Percentiles rank a stretch among this genome's conserved stretches.
Evolutionary conservation across 208 protist species (phyloP).

Genomic region (Naegleria fowleri): DNA sequence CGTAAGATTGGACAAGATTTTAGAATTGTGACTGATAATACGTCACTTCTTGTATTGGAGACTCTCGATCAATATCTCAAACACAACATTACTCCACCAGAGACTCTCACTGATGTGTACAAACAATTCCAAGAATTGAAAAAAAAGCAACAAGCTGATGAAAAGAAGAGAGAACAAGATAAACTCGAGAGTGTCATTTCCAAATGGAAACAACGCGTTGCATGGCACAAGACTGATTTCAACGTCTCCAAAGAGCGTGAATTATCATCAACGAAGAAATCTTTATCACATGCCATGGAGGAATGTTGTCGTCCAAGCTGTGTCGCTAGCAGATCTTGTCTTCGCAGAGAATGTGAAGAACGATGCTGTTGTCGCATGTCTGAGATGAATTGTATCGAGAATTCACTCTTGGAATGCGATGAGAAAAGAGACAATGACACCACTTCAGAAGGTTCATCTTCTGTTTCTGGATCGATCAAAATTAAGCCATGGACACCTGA

Average conservation of each 20-base stretch:
- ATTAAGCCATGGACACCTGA: neutral
- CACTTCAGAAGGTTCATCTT: neutral
- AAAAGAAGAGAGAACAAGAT: neutral
- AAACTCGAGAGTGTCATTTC: neutral
- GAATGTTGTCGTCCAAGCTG: too few species aligned
- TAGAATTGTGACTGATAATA: neutral
- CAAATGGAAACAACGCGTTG: neutral
- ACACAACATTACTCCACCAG: neutral
- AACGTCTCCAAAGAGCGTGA: neutral
- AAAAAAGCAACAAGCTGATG: neutral
- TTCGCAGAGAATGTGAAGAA: too few species aligned
- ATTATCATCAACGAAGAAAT: too few species aligned
- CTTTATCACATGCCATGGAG: too few species aligned
- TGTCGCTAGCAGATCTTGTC: too few species aligned
- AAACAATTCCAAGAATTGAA: neutral
- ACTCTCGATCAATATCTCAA: slow-evolving; percentile 23
- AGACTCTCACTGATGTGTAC: neutral
- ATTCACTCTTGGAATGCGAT: too few species aligned
- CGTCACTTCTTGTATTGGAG: neutral
- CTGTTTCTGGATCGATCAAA: neutral
- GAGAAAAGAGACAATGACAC: neutral
- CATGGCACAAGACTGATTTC: neutral
- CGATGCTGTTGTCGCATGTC: too few species aligned
- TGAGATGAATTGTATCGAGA: too few species aligned
- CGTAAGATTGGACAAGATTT: neutral